Percentiles rank a stretch among this genome's conserved stretches.
These are phyloP conservation scores for Auriscalpium microsporum DNA, from an alignment of 768 basidiomycete genomes.

Conservation along the genomic window DNA sequence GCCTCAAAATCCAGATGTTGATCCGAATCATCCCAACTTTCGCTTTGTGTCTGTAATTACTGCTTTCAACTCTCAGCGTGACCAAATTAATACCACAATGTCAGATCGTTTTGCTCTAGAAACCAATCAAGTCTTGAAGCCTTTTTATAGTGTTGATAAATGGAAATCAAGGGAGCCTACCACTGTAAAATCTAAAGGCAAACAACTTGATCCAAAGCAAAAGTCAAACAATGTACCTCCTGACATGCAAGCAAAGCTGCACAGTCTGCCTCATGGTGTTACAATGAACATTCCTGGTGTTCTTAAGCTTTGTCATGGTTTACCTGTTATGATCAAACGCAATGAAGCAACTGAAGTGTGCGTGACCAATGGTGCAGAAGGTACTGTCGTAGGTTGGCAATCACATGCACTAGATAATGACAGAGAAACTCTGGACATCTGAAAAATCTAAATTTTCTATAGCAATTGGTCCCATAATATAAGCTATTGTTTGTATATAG, in stretches of 20 bases:
- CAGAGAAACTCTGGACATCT: not conserved
- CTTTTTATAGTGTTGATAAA: constrained; percentile 21
- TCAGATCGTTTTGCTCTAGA: constrained; percentile 27
- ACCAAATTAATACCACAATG: constrained; percentile 28
- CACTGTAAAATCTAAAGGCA: not conserved
- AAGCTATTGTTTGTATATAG: constrained; percentile 14
- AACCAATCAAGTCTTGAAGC: constrained; percentile 16
- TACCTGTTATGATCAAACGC: constrained; percentile 18
- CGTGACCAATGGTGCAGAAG: constrained; percentile 20
- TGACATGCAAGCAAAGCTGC: constrained; percentile 12
- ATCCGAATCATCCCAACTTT: constrained; percentile 18
- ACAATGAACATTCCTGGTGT: constrained; percentile 14
- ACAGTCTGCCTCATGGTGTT: constrained; percentile 13
- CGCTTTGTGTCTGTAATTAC: constrained; percentile 32
- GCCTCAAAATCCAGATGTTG: not conserved
- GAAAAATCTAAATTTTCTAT: too few relatives aligned
- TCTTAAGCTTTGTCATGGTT: constrained; percentile 14
- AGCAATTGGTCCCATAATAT: too few relatives aligned
- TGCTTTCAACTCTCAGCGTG: constrained; percentile 27
- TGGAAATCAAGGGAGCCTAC: too few relatives aligned
- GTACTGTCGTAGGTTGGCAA: constrained; percentile 10
- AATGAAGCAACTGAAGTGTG: constrained; percentile 19
- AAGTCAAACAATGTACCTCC: not conserved
- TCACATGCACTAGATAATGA: not conserved
- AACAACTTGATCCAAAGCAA: not conserved